Percentiles rank a stretch among this genome's conserved stretches.
Conservation (phyloP, 345 rosid species). For the Anacardium occidentale region DNA sequence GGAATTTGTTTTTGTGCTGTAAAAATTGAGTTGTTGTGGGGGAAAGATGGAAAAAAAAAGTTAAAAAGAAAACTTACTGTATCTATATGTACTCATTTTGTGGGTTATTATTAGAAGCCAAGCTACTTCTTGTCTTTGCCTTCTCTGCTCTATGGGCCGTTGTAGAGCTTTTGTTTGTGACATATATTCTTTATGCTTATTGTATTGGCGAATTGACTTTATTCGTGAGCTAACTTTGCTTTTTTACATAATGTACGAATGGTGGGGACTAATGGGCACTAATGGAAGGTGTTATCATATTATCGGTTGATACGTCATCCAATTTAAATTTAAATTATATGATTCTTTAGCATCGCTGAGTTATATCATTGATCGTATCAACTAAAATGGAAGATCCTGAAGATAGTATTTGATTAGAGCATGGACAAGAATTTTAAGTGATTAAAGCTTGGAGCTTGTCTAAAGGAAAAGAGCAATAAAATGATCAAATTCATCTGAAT, state of each 20-base stretch:
- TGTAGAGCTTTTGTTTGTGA: constrained; percentile 36
- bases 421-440: too few species aligned
- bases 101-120: constrained; percentile 27
- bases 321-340: too few species aligned
- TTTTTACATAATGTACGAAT: too few species aligned
- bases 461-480: neutral
- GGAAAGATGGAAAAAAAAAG: constrained; percentile 24
- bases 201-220: constrained; percentile 30
- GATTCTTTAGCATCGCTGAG: too few species aligned
- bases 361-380: neutral
- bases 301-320: too few species aligned
- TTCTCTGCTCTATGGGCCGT: constrained; percentile 20
- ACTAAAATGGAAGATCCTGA: neutral
- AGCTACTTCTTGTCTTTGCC: constrained; percentile 20
- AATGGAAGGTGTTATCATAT: too few species aligned
- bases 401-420: too few species aligned
- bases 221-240: constrained; percentile 19
- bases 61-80: constrained; percentile 26
- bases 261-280: too few species aligned
- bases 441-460: neutral
- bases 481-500: too few species aligned
- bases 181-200: constrained; percentile 29
- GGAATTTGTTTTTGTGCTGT: constrained; percentile 46
- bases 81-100: constrained; percentile 38
- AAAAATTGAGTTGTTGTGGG: constrained; percentile 44